Base-by-base conservation (phyloP, 2,329 filamentous ascomycete species). In the Colletotrichum lindemuthianum region DNA sequence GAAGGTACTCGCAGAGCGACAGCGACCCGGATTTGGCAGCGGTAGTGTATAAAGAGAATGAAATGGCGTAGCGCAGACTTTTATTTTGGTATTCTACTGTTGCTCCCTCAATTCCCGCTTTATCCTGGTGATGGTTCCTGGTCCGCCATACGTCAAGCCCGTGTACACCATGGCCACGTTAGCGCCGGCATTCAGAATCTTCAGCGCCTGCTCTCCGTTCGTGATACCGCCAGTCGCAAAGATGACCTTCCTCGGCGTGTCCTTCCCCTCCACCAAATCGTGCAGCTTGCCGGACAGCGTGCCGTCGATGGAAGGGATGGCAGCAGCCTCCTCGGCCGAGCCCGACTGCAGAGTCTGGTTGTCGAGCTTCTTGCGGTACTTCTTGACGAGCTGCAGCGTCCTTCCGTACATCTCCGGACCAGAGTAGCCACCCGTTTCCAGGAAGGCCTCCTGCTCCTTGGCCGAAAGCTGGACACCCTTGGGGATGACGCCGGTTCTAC, bases 201-300 rank as follows among this genome's bases (percentile, higher is more conserved):
- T 84, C 12, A 92, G 80, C 8, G 93, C 96, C 78, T 98, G 90
- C 68, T 90, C 85, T 5, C 96, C 96, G 69, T 90, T 95, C 1
- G 91, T 96, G 73, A 99, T 95, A 15, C 96, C 96, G 1, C 96
- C 96, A 0, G 93, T 96, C 0, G 95, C 95, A 74, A 98, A 98
- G 66, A 99, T 91, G 56, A 93, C 89, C 79, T 97, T 97, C 51
- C 84, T 84, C 65, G 81, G 67, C 4, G 65, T 36, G 54, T 70
- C 72, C 40, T 66, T 69, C 15, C 66, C 68, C 53, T 69, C 69
- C 10, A 66, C 43, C 36, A 65, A 16, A 41, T 59, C 58, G 48
- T 65, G 53, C 6, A 60, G 66, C 49, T 73, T 65, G 45, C 71
- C 74, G 10, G 73, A 72, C 48, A 74, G 71, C 2, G 74, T 72